Percentiles rank a stretch among this genome's conserved stretches.
phyloP scores from a whole-genome alignment of 106 monocot genomes.

The Dendrobium officinale region DNA sequence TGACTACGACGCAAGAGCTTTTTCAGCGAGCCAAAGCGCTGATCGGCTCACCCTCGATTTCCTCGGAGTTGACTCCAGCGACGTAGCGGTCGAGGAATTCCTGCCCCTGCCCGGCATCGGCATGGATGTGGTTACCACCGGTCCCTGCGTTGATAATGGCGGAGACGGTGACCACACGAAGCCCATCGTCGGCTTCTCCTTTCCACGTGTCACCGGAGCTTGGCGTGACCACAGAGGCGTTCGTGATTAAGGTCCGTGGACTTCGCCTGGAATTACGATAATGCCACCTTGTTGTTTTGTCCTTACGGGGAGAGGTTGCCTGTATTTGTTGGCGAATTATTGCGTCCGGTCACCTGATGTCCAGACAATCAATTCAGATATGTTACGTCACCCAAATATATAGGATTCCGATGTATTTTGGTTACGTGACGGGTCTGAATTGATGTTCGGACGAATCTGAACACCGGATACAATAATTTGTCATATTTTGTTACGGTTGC shows the following conservation, averaged over 20 bases:
- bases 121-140: neutral
- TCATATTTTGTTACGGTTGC: too few species aligned
- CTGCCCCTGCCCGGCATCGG: neutral
- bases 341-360: too few species aligned
- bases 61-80: constrained; percentile 7
- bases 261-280: neutral
- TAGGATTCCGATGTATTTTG: too few species aligned
- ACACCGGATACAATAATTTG: too few species aligned
- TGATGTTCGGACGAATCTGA: too few species aligned
- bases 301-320: too few species aligned
- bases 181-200: neutral
- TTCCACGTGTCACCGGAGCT: neutral
- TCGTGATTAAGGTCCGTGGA: neutral
- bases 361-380: too few species aligned
- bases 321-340: too few species aligned
- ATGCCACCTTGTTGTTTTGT: neutral
- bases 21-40: neutral
- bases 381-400: too few species aligned
- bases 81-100: neutral
- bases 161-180: neutral
- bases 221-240: constrained; percentile 1
- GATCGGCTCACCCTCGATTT: constrained; percentile 1
- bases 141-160: neutral
- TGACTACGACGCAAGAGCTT: too few species aligned
- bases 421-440: too few species aligned